Percentiles rank a stretch among this genome's conserved stretches.
These are phyloP conservation scores for Ogataea naganishii DNA, from an alignment of 805 yeast species.

Conservation along the genomic window DNA sequence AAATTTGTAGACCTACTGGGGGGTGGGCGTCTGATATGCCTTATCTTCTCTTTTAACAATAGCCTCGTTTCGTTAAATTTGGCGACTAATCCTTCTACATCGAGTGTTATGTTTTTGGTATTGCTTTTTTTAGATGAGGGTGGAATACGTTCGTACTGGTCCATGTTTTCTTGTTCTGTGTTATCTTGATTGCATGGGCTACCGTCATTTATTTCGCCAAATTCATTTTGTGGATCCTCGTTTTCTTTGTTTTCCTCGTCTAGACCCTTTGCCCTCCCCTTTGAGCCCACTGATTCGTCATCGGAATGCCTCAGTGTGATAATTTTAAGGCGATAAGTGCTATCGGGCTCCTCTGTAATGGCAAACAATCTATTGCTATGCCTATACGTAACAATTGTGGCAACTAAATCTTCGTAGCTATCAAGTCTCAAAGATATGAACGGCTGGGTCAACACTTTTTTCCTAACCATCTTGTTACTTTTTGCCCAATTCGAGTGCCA, in stretches of 20 bases:
- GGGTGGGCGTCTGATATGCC: background rate
- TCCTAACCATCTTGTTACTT: background rate
- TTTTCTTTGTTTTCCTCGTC: slow-evolving; percentile 2
- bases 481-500: background rate
- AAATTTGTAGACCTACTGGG: slow-evolving; percentile 2
- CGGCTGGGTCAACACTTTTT: slow-evolving; percentile 23
- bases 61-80: slow-evolving; percentile 1
- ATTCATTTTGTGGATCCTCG: slow-evolving; percentile 1
- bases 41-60: background rate
- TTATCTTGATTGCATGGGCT: too few species aligned
- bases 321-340: too few species aligned
- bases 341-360: too few species aligned
- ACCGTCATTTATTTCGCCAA: too few species aligned
- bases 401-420: slow-evolving; percentile 26
- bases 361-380: too few species aligned
- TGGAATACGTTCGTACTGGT: too few species aligned
- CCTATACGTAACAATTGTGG: too few species aligned
- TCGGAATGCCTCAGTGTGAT: too few species aligned
- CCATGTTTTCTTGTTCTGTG: too few species aligned
- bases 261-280: slow-evolving; percentile 3
- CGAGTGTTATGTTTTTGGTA: background rate
- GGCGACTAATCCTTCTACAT: background rate
- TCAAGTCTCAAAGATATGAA: slow-evolving; percentile 30
- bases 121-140: background rate
- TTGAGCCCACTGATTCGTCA: too few species aligned